Evolutionary conservation across 371 early-diverging fungal genomes (phyloP), one percentile per base, ranked within the genome.

Genomic region (Mucor lusitanicus): DNA sequence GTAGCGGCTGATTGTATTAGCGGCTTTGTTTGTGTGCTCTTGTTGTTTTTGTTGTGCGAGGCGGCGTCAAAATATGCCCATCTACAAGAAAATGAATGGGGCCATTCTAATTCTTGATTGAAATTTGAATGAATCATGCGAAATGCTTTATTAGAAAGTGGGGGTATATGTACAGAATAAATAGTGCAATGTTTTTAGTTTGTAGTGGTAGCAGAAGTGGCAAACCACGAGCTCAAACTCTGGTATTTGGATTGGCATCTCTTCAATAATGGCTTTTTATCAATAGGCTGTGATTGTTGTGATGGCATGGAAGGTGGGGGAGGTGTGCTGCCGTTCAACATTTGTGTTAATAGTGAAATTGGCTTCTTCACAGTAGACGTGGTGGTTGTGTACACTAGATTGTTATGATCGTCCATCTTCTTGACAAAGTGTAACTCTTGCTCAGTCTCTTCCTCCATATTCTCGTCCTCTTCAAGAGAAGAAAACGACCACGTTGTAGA

Each of bases 261-360:
- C 19, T 61, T 67, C 13, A 67, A 33, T 19, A 39, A 11, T 15
- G 15, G 50, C 32, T 48, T 25, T 19, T 37, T 37, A 12, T 53
- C 17, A 17, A 40, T 40, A 40, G 35, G 54, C 39, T 63, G 17
- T 19, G 8, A n/a, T 2, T 58, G 19, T 33, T 44, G 11, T 37
- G 37, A 1, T 60, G 53, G 11, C 12, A 12, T 2, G 23, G 50
- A 11, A 23, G 50, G 8, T 50, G 19, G 50, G 2, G 50, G 25
- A 23, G 53, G 6, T 53, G 53, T 53, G 23, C 53, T 53, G 23
- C 25, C 15, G 27, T 53, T 53, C 27, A 61, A 13, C 61, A 67
- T 67, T 42, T 67, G 61, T 44, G 61, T 54, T 56, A 67, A 44
- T 54, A 67, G 40, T 9, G 67, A 64, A 57, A 66, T 39, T 25